Percentiles rank a stretch among this genome's conserved stretches.
Conservation (phyloP, 2,329 filamentous ascomycete genomes). For the Colletotrichum cereale region DNA sequence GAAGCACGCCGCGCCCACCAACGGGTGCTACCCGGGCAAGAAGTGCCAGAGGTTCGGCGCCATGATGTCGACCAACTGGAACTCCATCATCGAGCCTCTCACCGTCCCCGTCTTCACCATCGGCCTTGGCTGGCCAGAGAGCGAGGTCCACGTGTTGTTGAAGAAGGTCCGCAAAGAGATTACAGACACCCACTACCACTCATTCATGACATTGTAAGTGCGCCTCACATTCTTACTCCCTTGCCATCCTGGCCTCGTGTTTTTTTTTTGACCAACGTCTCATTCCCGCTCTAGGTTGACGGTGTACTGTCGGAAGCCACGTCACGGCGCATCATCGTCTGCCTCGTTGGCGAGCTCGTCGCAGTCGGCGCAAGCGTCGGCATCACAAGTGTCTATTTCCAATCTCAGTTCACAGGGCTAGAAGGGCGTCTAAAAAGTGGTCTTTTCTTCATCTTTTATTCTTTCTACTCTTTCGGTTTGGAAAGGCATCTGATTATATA, state of each 20-base stretch:
- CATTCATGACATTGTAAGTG: constrained; percentile 55
- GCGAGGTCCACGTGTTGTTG: constrained; percentile 51
- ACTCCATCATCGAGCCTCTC: constrained; percentile 44
- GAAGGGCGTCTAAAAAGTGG: background rate
- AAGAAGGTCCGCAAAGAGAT: constrained; percentile 51
- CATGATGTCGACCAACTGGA: constrained; percentile 47
- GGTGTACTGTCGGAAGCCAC: constrained; percentile 47
- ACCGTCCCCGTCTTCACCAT: constrained; percentile 55
- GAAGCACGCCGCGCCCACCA: constrained; percentile 47
- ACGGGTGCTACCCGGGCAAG: constrained; percentile 48
- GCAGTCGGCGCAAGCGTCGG: constrained; percentile 27
- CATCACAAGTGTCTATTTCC: constrained; percentile 17
- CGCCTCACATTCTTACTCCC: too few relatives aligned
- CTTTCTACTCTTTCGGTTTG: background rate
- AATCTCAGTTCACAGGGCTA: constrained; percentile 23
- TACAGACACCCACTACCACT: constrained; percentile 51
- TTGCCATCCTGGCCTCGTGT: constrained; percentile 45
- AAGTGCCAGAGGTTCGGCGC: constrained; percentile 47
- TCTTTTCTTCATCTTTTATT: background rate
- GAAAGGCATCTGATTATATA: constrained; percentile 20
- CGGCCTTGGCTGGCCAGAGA: constrained; percentile 50
- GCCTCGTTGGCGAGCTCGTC: constrained; percentile 34
- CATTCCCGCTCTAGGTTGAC: constrained; percentile 45
- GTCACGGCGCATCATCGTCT: constrained; percentile 42
- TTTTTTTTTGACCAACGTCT: constrained; percentile 44